Evolutionary conservation across 176 grass and related monocot species (phyloP), one percentile per base, ranked within the genome.

Genomic region (Bothriochloa decipiens): DNA sequence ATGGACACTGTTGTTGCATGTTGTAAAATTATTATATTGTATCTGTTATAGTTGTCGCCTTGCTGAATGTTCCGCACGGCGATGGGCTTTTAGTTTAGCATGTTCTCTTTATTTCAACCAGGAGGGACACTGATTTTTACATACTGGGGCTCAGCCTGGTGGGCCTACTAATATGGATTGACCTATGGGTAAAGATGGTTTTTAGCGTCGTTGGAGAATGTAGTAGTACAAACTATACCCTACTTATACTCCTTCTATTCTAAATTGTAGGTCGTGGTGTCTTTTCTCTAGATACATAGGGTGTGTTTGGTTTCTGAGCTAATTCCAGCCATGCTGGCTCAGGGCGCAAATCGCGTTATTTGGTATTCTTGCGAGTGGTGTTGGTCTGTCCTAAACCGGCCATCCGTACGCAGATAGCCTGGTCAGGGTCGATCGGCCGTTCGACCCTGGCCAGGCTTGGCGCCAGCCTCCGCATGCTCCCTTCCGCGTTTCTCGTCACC

Each of bases 21-120:
- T 52, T 85, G 52, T 86, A 82, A 65, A 70, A 75, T 55, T 81
- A 12, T 49, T 75, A 36, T 32, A 26, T 1, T 73, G 72, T 52
- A 81, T 32, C 50, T 63, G 29, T 52, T 61, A 23, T 64, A 71
- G 11, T 23, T 1, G 3, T 22, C 40, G 3, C 41, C 71, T 27
- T 12, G 2, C 39, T 40, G 20, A 6, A 43, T 79, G 68, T 35
- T 43, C 25, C 3, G 16, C 43, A 7, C 25, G 65, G n/a, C 14
- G 37, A 65, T 88, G n/a, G 29, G 37, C 35, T 71, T 17, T 40
- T 81, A 64, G 45, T 27, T 18, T 69, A 80, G 23, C 13, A 81
- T 68, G 8, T 3, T 74, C 11, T 72, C 2, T 15, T 37, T 8
- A 70, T 60, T 77, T 33, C 72, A 74, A 35, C 32, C 37, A 11